Evolutionary conservation across 1,139 yeast genomes (phyloP), one percentile per base, ranked within the genome.

Genomic region (Suhomyces panamericanus): DNA sequence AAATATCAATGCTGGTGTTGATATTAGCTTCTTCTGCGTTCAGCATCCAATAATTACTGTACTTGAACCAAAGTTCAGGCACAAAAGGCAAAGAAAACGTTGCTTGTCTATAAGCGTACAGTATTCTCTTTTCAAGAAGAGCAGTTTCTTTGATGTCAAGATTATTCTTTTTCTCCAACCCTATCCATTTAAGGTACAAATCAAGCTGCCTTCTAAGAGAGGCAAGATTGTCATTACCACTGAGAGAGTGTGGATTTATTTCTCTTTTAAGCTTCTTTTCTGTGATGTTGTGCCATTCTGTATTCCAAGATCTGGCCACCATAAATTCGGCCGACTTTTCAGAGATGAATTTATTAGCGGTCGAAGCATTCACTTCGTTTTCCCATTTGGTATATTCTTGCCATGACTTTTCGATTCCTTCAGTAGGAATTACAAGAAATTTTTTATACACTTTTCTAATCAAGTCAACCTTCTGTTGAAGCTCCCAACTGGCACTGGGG

Each of bases 51-150:
- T 61, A 73, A 42, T 66, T 65, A 42, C 56, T 60, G 51, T 61
- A 89, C 46, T 85, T 83, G 63, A 83, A 90, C 98, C 98, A 93
- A 32, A 87, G 66, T 58, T 88, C 95, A 0, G 97, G 89, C 36
- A 78, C 81, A 62, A 86, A 88, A 26, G 88, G 77, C 55, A 88
- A 69, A 39, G 78, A 67, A 58, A 84, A 82, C 9, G 84, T 71
- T 1, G 95, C 83, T 60, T 88, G 90, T 55, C 79, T 78, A 64
- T 80, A 88, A 20, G 85, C 87, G 61, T 83, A 87, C 44, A 78
- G 79, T n/a, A 90, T 72, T 56, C 99, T 76, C 41, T 75, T 73
- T 32, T 75, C 70, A 24, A 83, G 64, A 6, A 67, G 60, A 10
- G 73, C 70, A 14, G 64, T 72, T 41, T 78, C 81, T 26, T 76